A percentile compares a stretch with the other conserved stretches of the same genome.
Conservation (phyloP, 1,139 yeast species). For the Saccharomyces pastorianus region DNA sequence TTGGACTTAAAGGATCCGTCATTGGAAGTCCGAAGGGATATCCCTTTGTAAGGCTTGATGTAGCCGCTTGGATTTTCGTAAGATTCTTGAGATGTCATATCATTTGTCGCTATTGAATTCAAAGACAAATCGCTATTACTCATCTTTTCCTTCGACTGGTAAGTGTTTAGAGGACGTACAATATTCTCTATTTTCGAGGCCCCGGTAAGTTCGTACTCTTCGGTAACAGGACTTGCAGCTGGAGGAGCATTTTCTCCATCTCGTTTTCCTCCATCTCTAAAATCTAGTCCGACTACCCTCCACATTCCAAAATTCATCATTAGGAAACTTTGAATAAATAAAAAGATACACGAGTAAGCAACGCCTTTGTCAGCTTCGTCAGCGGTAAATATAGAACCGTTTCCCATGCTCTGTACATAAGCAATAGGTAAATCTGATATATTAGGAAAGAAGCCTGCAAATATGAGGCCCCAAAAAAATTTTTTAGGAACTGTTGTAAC, state of each 20-base stretch:
- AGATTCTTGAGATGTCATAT: neutral
- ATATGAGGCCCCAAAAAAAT: conserved; percentile 69
- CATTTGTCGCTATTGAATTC: neutral
- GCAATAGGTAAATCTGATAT: conserved; percentile 87
- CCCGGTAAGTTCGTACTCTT: neutral
- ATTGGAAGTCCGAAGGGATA: neutral
- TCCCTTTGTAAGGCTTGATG: neutral
- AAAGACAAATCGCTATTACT: neutral
- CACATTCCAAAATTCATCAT: conserved; percentile 74
- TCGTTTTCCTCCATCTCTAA: conserved; percentile 33
- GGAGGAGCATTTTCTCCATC: conserved; percentile 4
- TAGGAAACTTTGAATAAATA: conserved; percentile 56
- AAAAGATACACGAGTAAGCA: conserved; percentile 72
- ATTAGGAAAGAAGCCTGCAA: conserved; percentile 74
- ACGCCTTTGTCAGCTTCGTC: conserved; percentile 64
- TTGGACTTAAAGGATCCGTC: neutral
- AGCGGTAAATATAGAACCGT: conserved; percentile 50
- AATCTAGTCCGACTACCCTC: conserved; percentile 63
- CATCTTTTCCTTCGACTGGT: neutral
- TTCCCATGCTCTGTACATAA: conserved; percentile 69
- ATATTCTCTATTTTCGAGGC: neutral
- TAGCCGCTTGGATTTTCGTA: neutral
- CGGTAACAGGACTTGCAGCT: neutral
- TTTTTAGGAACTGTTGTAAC: conserved; percentile 50
- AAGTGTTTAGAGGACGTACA: neutral